These are phyloP conservation scores for Trichophaea hybrida DNA, from an alignment of 2,329 filamentous ascomycete genomes.

Conservation along the genomic window DNA sequence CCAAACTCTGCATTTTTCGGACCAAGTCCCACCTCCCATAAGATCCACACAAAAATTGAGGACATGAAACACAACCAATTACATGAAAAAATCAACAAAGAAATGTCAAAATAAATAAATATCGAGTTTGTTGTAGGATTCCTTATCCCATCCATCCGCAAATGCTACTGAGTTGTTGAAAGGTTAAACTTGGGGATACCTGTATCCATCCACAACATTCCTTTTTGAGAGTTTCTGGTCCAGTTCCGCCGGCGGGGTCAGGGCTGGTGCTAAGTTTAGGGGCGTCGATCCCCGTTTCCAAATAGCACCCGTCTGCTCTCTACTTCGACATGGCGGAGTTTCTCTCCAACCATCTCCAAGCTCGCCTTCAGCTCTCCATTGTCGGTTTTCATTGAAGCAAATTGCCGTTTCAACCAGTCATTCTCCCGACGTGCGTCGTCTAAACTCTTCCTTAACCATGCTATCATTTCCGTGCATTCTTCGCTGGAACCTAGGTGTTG, in stretches of 20 bases:
- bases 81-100: background rate
- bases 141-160: background rate
- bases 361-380: background rate
- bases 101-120: background rate
- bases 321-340: background rate
- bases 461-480: background rate
- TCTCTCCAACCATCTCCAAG: background rate
- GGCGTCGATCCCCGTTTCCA: background rate
- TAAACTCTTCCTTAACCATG: background rate
- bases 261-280: no score
- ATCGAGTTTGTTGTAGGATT: background rate
- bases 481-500: background rate
- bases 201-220: background rate
- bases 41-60: background rate
- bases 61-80: background rate
- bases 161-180: background rate
- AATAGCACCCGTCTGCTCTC: background rate
- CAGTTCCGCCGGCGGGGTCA: background rate
- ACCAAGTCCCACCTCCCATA: background rate
- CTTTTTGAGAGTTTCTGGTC: background rate
- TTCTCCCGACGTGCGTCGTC: background rate
- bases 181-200: background rate
- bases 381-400: background rate
- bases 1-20: background rate
- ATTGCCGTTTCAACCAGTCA: background rate